phyloP scores from a whole-genome alignment of 345 rosid genomes.

The Anacardium occidentale region DNA sequence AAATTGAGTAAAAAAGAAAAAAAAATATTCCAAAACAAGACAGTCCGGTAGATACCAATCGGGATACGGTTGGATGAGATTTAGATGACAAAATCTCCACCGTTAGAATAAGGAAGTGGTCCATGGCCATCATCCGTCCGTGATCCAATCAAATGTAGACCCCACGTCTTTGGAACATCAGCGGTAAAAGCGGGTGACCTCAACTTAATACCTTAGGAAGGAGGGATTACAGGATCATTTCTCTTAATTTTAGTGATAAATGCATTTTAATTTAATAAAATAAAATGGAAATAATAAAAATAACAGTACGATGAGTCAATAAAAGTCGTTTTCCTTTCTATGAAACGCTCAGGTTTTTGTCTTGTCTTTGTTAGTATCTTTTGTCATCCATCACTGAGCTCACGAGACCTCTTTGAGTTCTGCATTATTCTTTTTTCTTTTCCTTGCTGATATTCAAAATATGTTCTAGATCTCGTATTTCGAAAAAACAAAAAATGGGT shows the following conservation, averaged over 20 bases:
- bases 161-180: conserved; percentile 5
- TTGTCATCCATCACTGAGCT: conserved; percentile 14
- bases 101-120: background rate
- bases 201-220: background rate
- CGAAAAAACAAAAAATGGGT: background rate
- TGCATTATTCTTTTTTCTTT: background rate
- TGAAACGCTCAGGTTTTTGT: background rate
- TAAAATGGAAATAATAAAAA: background rate
- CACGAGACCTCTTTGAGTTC: conserved; percentile 28
- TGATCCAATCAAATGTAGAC: background rate
- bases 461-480: background rate
- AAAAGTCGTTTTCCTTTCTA: conserved; percentile 5
- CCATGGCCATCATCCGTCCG: background rate
- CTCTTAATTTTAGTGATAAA: background rate
- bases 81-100: conserved; percentile 6
- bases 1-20: too few species aligned
- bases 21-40: too few species aligned
- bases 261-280: background rate
- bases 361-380: conserved; percentile 12
- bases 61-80: too few species aligned
- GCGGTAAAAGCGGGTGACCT: conserved; percentile 28
- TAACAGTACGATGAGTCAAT: background rate
- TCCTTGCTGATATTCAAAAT: too few species aligned
- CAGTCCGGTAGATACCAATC: too few species aligned
- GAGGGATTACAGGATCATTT: background rate